Base-by-base conservation (phyloP, 2,329 filamentous ascomycete species). In the Neurospora sp. region DNA sequence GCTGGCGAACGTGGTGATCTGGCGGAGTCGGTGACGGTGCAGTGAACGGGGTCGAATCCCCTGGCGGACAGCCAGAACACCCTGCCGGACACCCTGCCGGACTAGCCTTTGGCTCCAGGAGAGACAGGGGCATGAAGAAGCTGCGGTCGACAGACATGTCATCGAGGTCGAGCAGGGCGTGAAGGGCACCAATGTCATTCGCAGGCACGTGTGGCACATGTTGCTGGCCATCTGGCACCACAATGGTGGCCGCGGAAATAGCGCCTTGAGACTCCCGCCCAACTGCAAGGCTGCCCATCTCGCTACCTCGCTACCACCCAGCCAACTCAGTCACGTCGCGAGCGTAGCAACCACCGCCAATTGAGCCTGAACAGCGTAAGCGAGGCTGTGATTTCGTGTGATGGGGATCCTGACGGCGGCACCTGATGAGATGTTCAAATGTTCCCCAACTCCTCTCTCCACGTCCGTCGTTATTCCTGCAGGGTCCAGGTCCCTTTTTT, bases 271-370 rank as follows among this genome's bases (percentile, higher is more conserved):
- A 66, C 68, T 71, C 69, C 66, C 66, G 66, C 69, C 68, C 69
- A 67, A 67, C 62, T 67, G 38, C 68, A 66, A 73, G 69, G 69
- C 70, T 71, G 68, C 69, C 73, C 75, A 77, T 76, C 73, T 76
- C 75, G 74, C 75, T 74, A 74, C 72, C 72, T 33, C 52, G 52
- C 52, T 62, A 62, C 23, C 23, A 10, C 52, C 23, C 23, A 62
- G 52, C 23, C 23, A 33, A 23, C 52, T 62, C 28, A 33, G 23
- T 62, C 52, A 62, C 52, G 28, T 17, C 15, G 52, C 52, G 52
- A 62, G 52, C 28, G 52, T 33, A 62, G 52, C 23, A 62, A 62
- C 52, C 52, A 62, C 52, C 13, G 52, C 52, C 52, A 62, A 62
- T 62, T 62, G 52, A 62, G 23, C 52, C 52, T 62, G 23, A 10